A percentile compares a stretch with the other conserved stretches of the same genome.
phyloP scores from a whole-genome alignment of 2,329 filamentous ascomycete genomes.

The Ploettnerulaceae sp. region DNA sequence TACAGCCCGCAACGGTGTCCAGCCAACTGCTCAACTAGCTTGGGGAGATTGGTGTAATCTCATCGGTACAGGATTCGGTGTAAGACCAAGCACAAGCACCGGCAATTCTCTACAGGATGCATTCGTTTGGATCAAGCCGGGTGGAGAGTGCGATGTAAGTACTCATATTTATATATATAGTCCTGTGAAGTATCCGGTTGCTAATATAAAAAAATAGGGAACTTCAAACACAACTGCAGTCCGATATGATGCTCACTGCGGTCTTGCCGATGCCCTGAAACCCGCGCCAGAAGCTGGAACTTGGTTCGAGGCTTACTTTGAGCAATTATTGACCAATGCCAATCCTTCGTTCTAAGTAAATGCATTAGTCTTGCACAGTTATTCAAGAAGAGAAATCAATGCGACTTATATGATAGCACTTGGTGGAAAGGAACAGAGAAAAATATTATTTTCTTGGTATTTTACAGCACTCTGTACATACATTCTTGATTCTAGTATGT shows the following conservation, averaged over 20 bases:
- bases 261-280: conserved; percentile 47
- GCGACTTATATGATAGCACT: not conserved
- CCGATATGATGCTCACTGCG: conserved; percentile 49
- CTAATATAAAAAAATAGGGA: conserved; percentile 20
- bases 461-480: conserved; percentile 11
- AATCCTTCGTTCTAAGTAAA: conserved; percentile 16
- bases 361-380: too few relatives aligned
- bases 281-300: conserved; percentile 65
- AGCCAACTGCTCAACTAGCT: conserved; percentile 48
- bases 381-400: not conserved
- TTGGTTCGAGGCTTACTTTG: conserved; percentile 57
- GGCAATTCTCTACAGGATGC: conserved; percentile 55
- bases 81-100: conserved; percentile 58
- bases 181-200: too few relatives aligned
- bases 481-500: conserved; percentile 12
- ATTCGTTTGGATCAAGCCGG: conserved; percentile 68
- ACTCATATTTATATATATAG: too few relatives aligned
- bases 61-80: conserved; percentile 57
- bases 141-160: conserved; percentile 42
- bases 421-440: not conserved
- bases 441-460: too few relatives aligned
- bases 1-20: conserved; percentile 55
- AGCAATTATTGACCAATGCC: conserved; percentile 43
- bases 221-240: conserved; percentile 38
- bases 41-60: conserved; percentile 70